Evolutionary conservation across 352 stramenopile species (phyloP).

Genomic region (Pythium myriotylum): DNA sequence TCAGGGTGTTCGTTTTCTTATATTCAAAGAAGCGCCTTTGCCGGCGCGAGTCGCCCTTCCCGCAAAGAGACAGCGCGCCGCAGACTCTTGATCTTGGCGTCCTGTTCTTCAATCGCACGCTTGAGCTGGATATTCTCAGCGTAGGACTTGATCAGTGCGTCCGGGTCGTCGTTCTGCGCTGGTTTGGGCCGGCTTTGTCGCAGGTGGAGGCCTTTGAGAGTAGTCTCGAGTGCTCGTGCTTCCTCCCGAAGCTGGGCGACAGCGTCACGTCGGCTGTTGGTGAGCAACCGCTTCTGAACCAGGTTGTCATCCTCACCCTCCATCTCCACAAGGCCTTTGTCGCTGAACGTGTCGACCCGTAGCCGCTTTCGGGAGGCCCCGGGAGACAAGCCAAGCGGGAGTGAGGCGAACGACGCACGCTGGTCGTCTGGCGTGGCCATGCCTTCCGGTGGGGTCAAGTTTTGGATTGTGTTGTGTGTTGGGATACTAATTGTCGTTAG

Average conservation of each 20-base stretch:
- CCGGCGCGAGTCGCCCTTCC: not conserved
- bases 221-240: conserved; percentile 19
- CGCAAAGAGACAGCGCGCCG: conserved; percentile 9
- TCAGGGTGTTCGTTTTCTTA: not conserved
- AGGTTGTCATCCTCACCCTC: conserved; percentile 10
- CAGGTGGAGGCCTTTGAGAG: conserved; percentile 16
- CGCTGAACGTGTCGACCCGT: conserved; percentile 8
- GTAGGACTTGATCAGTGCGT: conserved; percentile 23
- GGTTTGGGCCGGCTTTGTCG: conserved; percentile 17
- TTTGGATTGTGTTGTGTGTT: not conserved
- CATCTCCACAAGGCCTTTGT: not conserved
- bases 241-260: conserved; percentile 16
- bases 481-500: conserved; percentile 15
- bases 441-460: not conserved
- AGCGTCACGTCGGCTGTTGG: conserved; percentile 18
- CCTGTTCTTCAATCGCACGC: conserved; percentile 21
- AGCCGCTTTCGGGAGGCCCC: conserved; percentile 8
- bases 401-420: not conserved
- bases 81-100: conserved; percentile 18
- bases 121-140: conserved; percentile 25
- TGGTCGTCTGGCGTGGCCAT: conserved; percentile 17
- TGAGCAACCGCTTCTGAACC: conserved; percentile 18
- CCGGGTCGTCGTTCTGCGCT: conserved; percentile 15
- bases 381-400: conserved; percentile 3
- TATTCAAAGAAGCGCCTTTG: not conserved